These are phyloP conservation scores for Casaregolazyma lundiana DNA, from an alignment of 1,139 yeast species.

Conservation along the genomic window DNA sequence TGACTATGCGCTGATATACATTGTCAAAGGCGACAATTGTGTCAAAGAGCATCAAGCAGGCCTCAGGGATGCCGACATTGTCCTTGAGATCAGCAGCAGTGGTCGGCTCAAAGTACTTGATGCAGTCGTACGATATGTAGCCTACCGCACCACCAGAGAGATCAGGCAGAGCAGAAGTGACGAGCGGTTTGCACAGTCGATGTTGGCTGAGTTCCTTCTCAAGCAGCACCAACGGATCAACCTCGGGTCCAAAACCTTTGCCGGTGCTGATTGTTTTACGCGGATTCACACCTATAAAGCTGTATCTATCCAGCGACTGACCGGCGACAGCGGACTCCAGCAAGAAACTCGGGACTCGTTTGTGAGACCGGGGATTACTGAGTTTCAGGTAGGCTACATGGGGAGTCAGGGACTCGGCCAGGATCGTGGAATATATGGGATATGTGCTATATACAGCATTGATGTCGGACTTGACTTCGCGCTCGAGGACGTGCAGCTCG, in stretches of 20 bases:
- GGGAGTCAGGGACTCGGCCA: conserved; percentile 77
- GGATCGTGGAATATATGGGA: conserved; percentile 72
- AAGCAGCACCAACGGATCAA: conserved; percentile 73
- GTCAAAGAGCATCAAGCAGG: conserved; percentile 87
- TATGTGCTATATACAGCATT: conserved; percentile 42
- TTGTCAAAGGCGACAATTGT: conserved; percentile 88
- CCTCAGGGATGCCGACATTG: conserved; percentile 79
- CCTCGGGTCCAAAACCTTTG: conserved; percentile 46
- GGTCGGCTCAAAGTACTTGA: conserved; percentile 90
- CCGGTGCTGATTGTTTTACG: conserved; percentile 81
- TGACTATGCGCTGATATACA: conserved; percentile 87
- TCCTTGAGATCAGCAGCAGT: conserved; percentile 72
- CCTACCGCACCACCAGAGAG: conserved; percentile 96
- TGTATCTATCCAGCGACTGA: conserved; percentile 81
- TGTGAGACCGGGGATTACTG: conserved; percentile 51
- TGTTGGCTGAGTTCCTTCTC: conserved; percentile 65
- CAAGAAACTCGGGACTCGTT: conserved; percentile 66
- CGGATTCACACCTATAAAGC: conserved; percentile 86
- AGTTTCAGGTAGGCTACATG: conserved; percentile 85
- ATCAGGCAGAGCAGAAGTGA: conserved; percentile 58
- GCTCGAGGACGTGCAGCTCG: conserved; percentile 1
- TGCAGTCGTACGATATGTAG: conserved; percentile 91
- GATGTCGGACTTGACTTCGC: conserved; percentile 3
- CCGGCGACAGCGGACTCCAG: conserved; percentile 88
- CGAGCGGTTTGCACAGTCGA: conserved; percentile 62